phyloP scores from a whole-genome alignment of 1,284 basidiomycete species.

The Earliella scabrosa region DNA sequence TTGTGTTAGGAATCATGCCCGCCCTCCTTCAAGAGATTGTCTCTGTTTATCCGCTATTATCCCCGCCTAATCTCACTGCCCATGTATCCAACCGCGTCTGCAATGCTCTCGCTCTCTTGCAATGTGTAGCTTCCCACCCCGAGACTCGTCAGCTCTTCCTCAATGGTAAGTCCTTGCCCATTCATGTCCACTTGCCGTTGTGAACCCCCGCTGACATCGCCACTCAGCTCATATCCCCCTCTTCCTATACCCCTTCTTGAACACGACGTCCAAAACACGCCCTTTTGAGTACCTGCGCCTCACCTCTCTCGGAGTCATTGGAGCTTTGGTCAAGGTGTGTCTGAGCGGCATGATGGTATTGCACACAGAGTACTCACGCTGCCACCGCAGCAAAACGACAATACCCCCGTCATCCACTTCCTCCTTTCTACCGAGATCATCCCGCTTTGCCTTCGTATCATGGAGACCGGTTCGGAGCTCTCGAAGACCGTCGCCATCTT shows the following conservation, averaged over 20 bases:
- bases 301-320: constrained; percentile 97
- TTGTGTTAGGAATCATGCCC: constrained; percentile 90
- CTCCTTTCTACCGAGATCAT: constrained; percentile 99
- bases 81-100: constrained; percentile 99
- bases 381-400: constrained; percentile 94
- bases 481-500: constrained; percentile 99
- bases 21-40: constrained; percentile 98
- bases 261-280: constrained; percentile 98
- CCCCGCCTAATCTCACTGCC: constrained; percentile 95
- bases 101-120: constrained; percentile 96
- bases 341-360: background rate
- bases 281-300: constrained; percentile 99
- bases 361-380: constrained; percentile 6
- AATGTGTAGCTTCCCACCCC: constrained; percentile 96
- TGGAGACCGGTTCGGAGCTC: constrained; percentile 99
- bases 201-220: constrained; percentile 5
- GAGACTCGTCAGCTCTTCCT: constrained; percentile 94
- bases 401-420: constrained; percentile 99
- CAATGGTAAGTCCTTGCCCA: constrained; percentile 58
- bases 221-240: constrained; percentile 92
- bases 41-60: constrained; percentile 95
- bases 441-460: constrained; percentile 97
- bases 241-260: constrained; percentile 98
- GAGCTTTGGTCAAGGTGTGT: constrained; percentile 92
- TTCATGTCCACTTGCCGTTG: background rate